Percentiles rank a stretch among this genome's conserved stretches.
These are phyloP conservation scores for Coprinellus micaceus DNA, from an alignment of 768 basidiomycete genomes.

Conservation along the genomic window DNA sequence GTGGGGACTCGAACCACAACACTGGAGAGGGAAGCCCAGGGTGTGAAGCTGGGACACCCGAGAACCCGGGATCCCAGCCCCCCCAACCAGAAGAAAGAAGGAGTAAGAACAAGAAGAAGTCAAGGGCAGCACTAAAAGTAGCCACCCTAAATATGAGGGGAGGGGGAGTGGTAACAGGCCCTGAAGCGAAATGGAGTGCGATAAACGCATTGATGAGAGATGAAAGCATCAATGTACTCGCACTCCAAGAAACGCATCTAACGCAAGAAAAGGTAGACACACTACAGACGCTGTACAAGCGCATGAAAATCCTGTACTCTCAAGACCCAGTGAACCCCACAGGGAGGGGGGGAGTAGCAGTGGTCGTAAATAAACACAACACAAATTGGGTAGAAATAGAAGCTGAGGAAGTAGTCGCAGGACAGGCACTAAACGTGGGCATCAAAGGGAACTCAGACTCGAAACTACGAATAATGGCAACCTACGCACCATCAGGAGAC, in stretches of 20 bases:
- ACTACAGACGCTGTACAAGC: background rate
- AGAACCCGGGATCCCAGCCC: too few species aligned
- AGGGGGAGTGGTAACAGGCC: background rate
- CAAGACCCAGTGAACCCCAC: constrained; percentile 6
- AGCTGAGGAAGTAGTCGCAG: constrained; percentile 19
- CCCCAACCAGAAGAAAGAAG: too few species aligned
- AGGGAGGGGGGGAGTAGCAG: constrained; percentile 26
- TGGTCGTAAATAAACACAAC: constrained; percentile 30
- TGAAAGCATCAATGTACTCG: background rate
- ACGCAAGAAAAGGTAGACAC: background rate
- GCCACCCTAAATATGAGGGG: background rate
- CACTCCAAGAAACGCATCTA: constrained; percentile 6
- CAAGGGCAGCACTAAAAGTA: background rate
- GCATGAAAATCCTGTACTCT: background rate
- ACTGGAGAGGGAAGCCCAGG: too few species aligned
- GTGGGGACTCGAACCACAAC: too few species aligned
- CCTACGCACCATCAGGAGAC: constrained; percentile 35
- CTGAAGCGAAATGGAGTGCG: background rate
- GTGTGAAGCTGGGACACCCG: too few species aligned
- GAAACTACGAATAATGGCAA: constrained; percentile 23
- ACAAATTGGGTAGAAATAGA: constrained; percentile 14
- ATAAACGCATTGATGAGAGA: background rate
- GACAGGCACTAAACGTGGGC: constrained; percentile 20
- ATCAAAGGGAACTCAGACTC: constrained; percentile 14
- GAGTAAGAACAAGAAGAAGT: background rate